Base-by-base conservation (phyloP, 1,139 yeast species). In the Yamadazyma triangularis region DNA sequence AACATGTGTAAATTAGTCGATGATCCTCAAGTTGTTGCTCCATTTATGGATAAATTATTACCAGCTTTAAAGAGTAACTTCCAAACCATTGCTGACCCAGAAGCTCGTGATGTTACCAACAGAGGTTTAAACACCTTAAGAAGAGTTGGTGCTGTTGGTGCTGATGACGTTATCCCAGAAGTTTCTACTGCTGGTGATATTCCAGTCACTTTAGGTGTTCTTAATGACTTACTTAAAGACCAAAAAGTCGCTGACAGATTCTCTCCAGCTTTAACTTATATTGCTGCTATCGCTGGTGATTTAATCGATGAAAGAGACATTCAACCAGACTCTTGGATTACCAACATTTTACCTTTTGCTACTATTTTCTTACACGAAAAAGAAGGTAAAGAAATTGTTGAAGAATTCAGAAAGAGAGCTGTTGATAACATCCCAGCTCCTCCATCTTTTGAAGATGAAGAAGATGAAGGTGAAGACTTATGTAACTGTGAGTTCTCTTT, bases 1-100 rank as follows among this genome's bases (percentile, higher is more conserved):
- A 91, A 91, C 94, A 91, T 91, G 98, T 91, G 98, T 85, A 91
- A 91, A 77, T 86, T 91, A 72, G 98, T 91, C 73, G 97, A 91
- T 62, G 98, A 91, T 67, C 98, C 98, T 53, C 97, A 91, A 77
- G 91, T 91, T 61, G 95, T 91, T 73, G 97, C 97, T 76, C 98
- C 98, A 53, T 91, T 91, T 84, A 75, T 91, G 85, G 73, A 76
- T 70, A 85, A 82, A 64, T 80, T 91, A 62, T 84, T 87, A 75
- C 98, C 98, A 64, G 87, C 96, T 58, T 79, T 91, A 69, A 86
- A 87, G 80, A 65, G 79, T 64, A 91, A 91, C 86, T 79, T 81
- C 73, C 70, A 85, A 60, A 87, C 86, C 74, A 87, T 91, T 73
- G 98, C 98, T 64, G 98, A 91, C 72, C 98, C 98, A 61, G 98